Conservation (phyloP, 2,329 filamentous ascomycete genomes). For the Aspergillus pseudotamarii region DNA sequence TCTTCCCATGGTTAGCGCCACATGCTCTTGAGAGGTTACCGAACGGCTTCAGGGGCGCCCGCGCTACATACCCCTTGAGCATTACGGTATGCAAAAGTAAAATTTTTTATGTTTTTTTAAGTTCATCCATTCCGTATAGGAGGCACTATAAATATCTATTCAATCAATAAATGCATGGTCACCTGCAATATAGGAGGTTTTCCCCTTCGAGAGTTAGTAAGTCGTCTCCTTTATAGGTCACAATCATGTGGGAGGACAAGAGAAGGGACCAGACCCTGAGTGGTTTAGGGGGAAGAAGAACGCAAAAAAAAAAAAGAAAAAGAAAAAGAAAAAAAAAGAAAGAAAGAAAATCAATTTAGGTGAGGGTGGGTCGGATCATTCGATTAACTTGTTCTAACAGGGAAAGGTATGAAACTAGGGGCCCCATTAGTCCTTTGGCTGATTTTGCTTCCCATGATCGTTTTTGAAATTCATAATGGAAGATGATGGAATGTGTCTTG, state of each 20-base stretch:
- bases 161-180: conserved; percentile 4
- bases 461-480: conserved; percentile 3
- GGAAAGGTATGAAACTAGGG: conserved; percentile 19
- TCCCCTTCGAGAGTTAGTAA: background rate
- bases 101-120: background rate
- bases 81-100: background rate
- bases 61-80: background rate
- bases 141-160: background rate
- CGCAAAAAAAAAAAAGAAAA: conserved; percentile 5
- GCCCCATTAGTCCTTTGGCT: background rate
- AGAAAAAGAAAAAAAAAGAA: background rate
- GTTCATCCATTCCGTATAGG: background rate
- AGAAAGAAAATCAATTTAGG: background rate
- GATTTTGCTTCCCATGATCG: conserved; percentile 1
- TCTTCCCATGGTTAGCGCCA: conserved; percentile 9
- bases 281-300: conserved; percentile 2
- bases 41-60: background rate
- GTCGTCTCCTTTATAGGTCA: conserved; percentile 2
- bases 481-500: conserved; percentile 7
- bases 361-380: conserved; percentile 16
- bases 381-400: conserved; percentile 10
- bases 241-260: background rate
- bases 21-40: background rate
- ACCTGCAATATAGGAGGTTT: conserved; percentile 3
- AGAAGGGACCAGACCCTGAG: conserved; percentile 3